These are phyloP conservation scores for Crithidia mellificae DNA, from an alignment of 208 protist species.

Conservation along the genomic window DNA sequence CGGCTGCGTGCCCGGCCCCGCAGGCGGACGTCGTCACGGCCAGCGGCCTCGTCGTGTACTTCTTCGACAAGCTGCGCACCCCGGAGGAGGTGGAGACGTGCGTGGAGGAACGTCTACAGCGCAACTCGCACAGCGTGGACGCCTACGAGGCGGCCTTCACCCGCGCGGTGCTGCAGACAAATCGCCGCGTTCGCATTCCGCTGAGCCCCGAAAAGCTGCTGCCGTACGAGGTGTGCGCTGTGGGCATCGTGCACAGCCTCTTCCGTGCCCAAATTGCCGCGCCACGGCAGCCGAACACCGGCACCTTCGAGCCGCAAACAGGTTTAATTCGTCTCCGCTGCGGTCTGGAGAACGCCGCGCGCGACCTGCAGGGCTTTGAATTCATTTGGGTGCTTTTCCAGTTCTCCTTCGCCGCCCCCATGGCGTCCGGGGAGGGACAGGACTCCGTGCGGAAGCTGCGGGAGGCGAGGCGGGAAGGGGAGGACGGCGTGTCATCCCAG, in stretches of 20 bases:
- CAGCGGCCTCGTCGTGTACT: constrained; percentile 63
- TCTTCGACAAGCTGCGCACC: constrained; percentile 83
- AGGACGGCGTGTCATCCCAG: not conserved
- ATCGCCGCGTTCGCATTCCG: constrained; percentile 67
- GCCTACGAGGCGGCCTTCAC: constrained; percentile 75
- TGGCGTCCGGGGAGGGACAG: constrained; percentile 65
- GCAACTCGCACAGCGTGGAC: constrained; percentile 61
- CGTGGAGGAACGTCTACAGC: constrained; percentile 71
- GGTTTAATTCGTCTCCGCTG: constrained; percentile 78
- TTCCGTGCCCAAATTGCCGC: constrained; percentile 84
- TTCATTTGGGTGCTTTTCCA: constrained; percentile 92
- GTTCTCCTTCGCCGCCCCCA: constrained; percentile 79
- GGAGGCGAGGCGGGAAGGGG: constrained; percentile 10
- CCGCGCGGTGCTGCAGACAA: constrained; percentile 70
- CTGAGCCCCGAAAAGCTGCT: constrained; percentile 73
- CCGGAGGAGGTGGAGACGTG: constrained; percentile 68
- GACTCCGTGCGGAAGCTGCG: constrained; percentile 31
- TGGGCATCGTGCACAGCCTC: constrained; percentile 84
- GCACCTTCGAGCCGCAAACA: constrained; percentile 75
- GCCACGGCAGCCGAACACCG: constrained; percentile 81
- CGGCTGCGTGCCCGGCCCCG: constrained; percentile 5
- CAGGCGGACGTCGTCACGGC: constrained; percentile 53
- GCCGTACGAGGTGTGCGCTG: constrained; percentile 73
- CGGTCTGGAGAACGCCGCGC: constrained; percentile 84
- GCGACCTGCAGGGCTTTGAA: constrained; percentile 84